These are phyloP conservation scores for Fistulinella cinereoalba DNA, from an alignment of 1,284 basidiomycete species.

Conservation along the genomic window DNA sequence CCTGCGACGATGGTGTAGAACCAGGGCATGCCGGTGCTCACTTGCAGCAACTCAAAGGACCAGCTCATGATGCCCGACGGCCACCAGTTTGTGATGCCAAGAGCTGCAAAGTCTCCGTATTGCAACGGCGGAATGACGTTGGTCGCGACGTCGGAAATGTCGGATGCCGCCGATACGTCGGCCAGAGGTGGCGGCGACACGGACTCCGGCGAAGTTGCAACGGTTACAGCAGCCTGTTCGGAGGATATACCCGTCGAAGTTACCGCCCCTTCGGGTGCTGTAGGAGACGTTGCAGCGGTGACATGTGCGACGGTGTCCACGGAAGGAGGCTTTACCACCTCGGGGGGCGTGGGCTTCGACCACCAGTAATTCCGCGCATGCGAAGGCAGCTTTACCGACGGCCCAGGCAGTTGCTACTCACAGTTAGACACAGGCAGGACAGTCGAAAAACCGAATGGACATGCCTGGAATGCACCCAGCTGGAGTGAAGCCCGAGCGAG, in stretches of 20 bases:
- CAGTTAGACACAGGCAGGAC: conserved; percentile 1
- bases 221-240: not conserved
- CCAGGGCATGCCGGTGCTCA: conserved; percentile 78
- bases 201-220: conserved; percentile 3
- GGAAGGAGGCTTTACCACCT: not conserved
- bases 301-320: not conserved
- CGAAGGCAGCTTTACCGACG: not conserved
- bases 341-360: conserved; percentile 22
- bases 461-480: conserved; percentile 22
- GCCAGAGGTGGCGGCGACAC: conserved; percentile 4
- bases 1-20: conserved; percentile 79
- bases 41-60: conserved; percentile 74
- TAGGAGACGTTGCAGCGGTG: not conserved
- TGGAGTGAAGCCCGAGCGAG: conserved; percentile 10
- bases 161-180: conserved; percentile 10
- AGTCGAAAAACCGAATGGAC: conserved; percentile 4
- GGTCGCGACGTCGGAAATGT: conserved; percentile 24
- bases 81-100: conserved; percentile 65
- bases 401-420: conserved; percentile 8
- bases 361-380: conserved; percentile 33
- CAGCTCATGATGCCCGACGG: conserved; percentile 61
- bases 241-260: not conserved
- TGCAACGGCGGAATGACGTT: conserved; percentile 51
- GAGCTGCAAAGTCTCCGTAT: conserved; percentile 74
- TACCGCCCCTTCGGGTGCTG: not conserved